Base-by-base conservation (phyloP, 176 grass and related monocot genomes). In the Carex kokanica region DNA sequence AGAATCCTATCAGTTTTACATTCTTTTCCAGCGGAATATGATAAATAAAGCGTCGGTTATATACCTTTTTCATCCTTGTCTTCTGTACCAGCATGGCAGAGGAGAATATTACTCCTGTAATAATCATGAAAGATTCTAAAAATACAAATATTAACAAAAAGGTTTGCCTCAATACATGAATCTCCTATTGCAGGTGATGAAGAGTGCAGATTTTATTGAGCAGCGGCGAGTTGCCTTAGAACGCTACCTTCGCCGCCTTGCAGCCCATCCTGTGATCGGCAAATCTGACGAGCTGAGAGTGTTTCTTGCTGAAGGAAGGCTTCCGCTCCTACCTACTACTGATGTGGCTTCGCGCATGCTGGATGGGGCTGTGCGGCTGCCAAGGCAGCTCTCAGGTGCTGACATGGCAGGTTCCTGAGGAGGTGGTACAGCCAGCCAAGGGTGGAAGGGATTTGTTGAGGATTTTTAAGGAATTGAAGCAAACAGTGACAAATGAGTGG, bases 391-490 rank as follows among this genome's bases (percentile, higher is more conserved):
- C 9, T 69, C 90, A 4, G 93, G 93, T 38, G 91, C 88, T 57
- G 96, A 92, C 0, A 86, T 88, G 18, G 57, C 88, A 1, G 84
- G 89, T 14, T n/a, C 96, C 91, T 0, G 91, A 98, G 86, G 96
- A 95, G 14, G 96, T 93, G 2, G 96, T 99, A 86, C 96, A 98
- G 80, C 93, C 93, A 2, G 96, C 96, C 60, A 99, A 93, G 89
- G 93, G 93, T 1, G 96, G 96, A 9, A 93, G 93, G 80, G 96
- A 99, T 82, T 84, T 98, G 52, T 83, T 99, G 11, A 89, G 96
- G 68, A 89, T 99, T 41, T 99, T 99, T 70, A 99, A 99, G 75
- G 96, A 99, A 88, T 79, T 95, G 34, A 99, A 95, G 89, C 96
- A 93, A 85, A 88, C 90, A 0, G 78, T 99, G 20, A 88, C 89